phyloP scores from a whole-genome alignment of 371 early-diverging fungal species.

The Dinochytrium kinnereticum region DNA sequence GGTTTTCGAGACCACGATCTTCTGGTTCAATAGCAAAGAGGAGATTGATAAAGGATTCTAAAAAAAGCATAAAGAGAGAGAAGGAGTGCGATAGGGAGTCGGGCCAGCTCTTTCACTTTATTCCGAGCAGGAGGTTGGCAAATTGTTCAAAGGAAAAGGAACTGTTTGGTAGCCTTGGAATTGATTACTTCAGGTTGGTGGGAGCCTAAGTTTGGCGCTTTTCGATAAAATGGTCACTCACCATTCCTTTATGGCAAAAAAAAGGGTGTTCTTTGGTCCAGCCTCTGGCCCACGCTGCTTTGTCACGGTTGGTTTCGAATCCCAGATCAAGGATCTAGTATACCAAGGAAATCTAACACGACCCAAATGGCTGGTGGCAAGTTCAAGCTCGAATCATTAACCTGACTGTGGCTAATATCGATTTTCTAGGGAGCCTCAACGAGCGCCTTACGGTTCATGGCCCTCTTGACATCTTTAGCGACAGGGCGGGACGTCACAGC shows the following conservation, averaged over 20 bases:
- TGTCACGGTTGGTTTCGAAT: conserved; percentile 38
- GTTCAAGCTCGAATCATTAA: background rate
- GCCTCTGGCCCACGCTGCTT: conserved; percentile 41
- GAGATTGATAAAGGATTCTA: too few species aligned
- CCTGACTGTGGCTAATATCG: background rate
- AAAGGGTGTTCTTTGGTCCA: conserved; percentile 39
- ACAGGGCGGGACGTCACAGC: conserved; percentile 21
- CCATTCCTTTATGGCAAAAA: background rate
- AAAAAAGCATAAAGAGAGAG: too few species aligned
- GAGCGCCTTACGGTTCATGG: conserved; percentile 35
- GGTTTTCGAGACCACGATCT: too few species aligned
- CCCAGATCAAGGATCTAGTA: conserved; percentile 15
- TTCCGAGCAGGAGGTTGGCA: background rate
- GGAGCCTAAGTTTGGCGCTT: background rate
- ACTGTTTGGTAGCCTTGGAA: background rate
- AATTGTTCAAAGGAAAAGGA: background rate
- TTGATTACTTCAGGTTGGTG: conserved; percentile 2
- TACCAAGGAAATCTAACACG: background rate
- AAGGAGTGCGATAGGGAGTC: too few species aligned
- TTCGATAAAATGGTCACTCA: background rate
- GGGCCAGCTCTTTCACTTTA: conserved; percentile 11
- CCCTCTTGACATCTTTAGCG: conserved; percentile 34
- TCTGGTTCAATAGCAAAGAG: too few species aligned
- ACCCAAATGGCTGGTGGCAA: conserved; percentile 43
- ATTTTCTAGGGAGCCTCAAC: conserved; percentile 40